These are phyloP conservation scores for Neurospora sp. DNA, from an alignment of 495 filamentous ascomycete species.

Conservation along the genomic window DNA sequence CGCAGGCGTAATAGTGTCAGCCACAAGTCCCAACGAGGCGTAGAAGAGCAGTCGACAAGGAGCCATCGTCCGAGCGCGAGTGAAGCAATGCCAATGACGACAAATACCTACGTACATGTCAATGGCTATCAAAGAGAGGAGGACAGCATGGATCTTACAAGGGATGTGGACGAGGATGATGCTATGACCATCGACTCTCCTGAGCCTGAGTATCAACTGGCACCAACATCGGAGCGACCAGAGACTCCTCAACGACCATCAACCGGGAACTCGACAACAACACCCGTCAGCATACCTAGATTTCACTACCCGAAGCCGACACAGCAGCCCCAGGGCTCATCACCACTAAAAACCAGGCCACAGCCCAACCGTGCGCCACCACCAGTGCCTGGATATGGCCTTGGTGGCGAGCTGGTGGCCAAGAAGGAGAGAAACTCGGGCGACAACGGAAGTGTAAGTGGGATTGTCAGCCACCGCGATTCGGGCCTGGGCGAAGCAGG, in stretches of 20 bases:
- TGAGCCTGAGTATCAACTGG: constrained; percentile 2
- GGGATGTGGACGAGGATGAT: constrained; percentile 2
- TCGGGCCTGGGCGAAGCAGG: not conserved
- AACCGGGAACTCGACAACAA: constrained; percentile 2
- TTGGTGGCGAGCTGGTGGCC: not conserved
- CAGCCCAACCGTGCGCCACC: constrained; percentile 32
- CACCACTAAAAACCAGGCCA: constrained; percentile 21
- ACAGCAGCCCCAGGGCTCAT: not conserved
- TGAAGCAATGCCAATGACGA: not conserved
- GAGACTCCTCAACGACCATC: not conserved
- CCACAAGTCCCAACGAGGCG: not conserved
- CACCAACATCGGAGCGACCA: not conserved
- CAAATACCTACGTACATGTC: not conserved
- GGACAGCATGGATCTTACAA: not conserved
- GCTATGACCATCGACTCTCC: constrained; percentile 11
- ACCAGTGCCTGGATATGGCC: constrained; percentile 15
- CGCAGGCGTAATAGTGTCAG: not conserved
- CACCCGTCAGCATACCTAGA: constrained; percentile 1
- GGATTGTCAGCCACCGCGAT: not conserved
- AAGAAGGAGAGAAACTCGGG: not conserved
- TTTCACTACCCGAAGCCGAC: constrained; percentile 14
- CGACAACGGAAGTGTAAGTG: not conserved
- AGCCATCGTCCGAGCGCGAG: constrained; percentile 4
- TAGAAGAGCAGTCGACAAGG: not conserved
- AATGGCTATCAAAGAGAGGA: not conserved